Conservation (phyloP, 495 filamentous ascomycete species). For the Lineolata rhizophorae region DNA sequence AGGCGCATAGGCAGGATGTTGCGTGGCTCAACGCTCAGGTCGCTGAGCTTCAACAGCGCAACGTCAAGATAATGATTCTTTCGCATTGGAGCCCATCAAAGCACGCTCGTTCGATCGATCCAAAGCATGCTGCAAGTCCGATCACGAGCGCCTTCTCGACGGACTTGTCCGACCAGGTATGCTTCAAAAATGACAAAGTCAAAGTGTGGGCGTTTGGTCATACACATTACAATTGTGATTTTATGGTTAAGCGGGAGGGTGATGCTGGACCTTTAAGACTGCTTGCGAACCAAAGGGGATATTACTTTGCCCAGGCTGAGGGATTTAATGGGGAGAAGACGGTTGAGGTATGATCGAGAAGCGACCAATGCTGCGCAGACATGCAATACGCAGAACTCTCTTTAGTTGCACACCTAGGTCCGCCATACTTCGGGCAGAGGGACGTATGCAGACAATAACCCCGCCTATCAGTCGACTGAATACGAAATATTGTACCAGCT, state of each 20-base stretch:
- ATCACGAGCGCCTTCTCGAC: conserved; percentile 28
- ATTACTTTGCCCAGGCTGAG: conserved; percentile 17
- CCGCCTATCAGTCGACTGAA: no score
- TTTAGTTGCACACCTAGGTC: no score
- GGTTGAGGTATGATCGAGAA: conserved; percentile 6
- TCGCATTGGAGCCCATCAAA: conserved; percentile 33
- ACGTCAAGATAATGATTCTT: conserved; percentile 27
- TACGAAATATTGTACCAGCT: no score
- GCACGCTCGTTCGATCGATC: conserved; percentile 18
- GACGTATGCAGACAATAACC: no score
- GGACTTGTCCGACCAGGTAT: conserved; percentile 19
- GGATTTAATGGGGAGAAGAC: conserved; percentile 13
- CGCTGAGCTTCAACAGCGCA: conserved; percentile 7
- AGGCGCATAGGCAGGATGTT: conserved; percentile 25
- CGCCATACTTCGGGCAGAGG: no score
- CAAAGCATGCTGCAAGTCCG: conserved; percentile 20
- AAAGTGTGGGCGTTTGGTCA: conserved; percentile 31
- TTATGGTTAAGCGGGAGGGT: conserved; percentile 1
- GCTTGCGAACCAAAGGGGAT: conserved; percentile 20
- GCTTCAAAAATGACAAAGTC: conserved; percentile 12
- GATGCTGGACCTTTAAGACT: conserved; percentile 6
- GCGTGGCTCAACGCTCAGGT: conserved; percentile 25
- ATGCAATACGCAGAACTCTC: no score
- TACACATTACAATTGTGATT: conserved; percentile 26
- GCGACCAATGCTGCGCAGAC: no score